Base-by-base conservation (phyloP, 768 basidiomycete genomes). In the Obba rivulosa region DNA sequence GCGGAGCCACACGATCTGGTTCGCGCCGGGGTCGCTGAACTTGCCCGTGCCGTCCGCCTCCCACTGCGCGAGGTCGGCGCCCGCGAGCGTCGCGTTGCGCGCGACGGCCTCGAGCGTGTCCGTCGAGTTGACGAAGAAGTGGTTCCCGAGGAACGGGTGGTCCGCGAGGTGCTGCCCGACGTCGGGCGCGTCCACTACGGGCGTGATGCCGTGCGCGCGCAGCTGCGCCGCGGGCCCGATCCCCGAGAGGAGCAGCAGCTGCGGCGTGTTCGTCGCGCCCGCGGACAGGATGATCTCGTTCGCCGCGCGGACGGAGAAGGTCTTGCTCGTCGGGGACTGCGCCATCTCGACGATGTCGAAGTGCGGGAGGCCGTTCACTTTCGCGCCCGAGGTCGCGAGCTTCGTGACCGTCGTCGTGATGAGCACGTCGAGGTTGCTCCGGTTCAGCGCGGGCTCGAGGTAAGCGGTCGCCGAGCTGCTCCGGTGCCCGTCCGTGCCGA, bases 161-260 rank as follows among this genome's bases (percentile, higher is more conserved):
- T 67, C 66, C 8, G 47, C 36, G 22, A 68, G 49, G 48, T 67
- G 52, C 47, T 58, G 50, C 14, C 66, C 66, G n/a, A 67, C 64
- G 8, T 52, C 57, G 3, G 63, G 60, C 20, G 57, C 46, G 45
- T 63, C 43, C 8, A 57, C 41, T 13, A 63, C 22, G n/a, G 54
- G 21, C 7, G 28, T 16, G 35, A 68, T 57, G 3, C 54, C 57
- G 34, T 59, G 45, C 9, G 45, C 17, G 10, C 40, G 17, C 42
- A 68, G 59, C 16, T 52, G 28, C 8, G 38, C 22, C 3, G 41
- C 17, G 13, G 57, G 50, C 1, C 66, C 66, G 39, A 68, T 57
- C 14, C 66, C 66, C 5, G 62, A 63, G 28, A 63, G 56, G 39
- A 62, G 39, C 18, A 68, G 52, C 3, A 68, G 43, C 34, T 66